Base-by-base conservation (phyloP, 192 early-diverging fungal genomes). In the Pilobolus umbonatus region DNA sequence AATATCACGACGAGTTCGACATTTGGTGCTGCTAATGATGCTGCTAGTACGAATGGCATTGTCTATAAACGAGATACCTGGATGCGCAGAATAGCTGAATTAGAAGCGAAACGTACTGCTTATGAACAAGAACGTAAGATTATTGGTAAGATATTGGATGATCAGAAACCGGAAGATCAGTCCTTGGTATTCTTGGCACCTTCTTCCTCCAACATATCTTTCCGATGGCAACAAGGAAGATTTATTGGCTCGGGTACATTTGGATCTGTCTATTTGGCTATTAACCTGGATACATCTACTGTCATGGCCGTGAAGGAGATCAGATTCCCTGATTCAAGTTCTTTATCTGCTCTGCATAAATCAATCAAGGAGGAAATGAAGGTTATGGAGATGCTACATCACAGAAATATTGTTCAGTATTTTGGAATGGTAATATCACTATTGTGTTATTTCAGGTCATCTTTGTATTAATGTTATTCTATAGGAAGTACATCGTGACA, bases 231-330 rank as follows among this genome's bases (percentile, higher is more conserved):
- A 57, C 84, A 88, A 53, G 90, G 87, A 15, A 81, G 84, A 49
- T 90, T 84, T 52, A 83, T 95, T 42, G 91, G 93, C 4, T 81
- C 89, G 14, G 93, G 93, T 38, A 85, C 90, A 0, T 95, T 87
- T 75, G 93, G 93, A 8, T 84, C 88, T 0, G 93, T 94, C 19
- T 92, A 91, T 64, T 74, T 87, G 48, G 93, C 85, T 7, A 84
- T 88, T 56, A 93, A 93, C 48, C 78, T 90, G 28, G 88, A 90
- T 61, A 82, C 88, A 1, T 85, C 87, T 32, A 89, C 88, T 50
- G 60, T 93, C 15, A 91, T 95, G 86, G 93, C 93, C 0, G 93
- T 93, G 61, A 95, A 95, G 66, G 93, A 93, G 60, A 95, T 95
- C 53, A 76, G 85, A 24, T 90, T 93, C 73, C 86, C 84, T 12